Base-by-base conservation (phyloP, 2,329 filamentous ascomycete genomes). In the Venturia asperata region DNA sequence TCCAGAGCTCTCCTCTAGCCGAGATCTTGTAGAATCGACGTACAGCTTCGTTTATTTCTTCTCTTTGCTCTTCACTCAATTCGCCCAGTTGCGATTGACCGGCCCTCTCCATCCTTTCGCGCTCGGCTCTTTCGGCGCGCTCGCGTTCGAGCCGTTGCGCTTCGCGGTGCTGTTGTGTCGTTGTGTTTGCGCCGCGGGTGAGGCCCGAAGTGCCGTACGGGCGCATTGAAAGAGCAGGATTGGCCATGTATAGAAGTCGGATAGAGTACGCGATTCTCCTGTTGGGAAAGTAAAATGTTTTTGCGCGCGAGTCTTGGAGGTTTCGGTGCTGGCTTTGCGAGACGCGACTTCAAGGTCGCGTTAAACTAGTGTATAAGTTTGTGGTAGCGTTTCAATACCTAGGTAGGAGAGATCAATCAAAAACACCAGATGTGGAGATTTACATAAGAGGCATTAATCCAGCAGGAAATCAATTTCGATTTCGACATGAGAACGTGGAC, bases 41-140 rank as follows among this genome's bases (percentile, higher is more conserved):
- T 84, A 95, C 91, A 68, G 93, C 92, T 81, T 97, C 92, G 74
- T 91, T 91, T 68, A 97, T 93, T 76, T 97, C 92, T 72, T 95
- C 91, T 69, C 89, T 84, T 75, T 97, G 92, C 77, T 97, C 92
- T 72, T 97, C 92, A 24, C 86, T 88, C 70, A 97, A 76, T 55
- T 81, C 77, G 62, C 80, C 82, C 61, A 87, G 72, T 43, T 78
- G 78, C 72, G 78, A 74, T 73, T 78, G 69, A 70, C 76, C 71
- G 73, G 81, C 72, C 21, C 75, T 74, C 70, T 79, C 76, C 58
- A 74, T 69, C 66, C 77, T 71, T 64, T 77, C 73, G 43, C 77
- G 72, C 64, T 80, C 78, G 58, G 73, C 71, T 67, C 63, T 64
- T 47, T 63, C 62, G 61, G 72, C 68, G 63, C 74, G 67, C 68